Base-by-base conservation (phyloP, 2,329 filamentous ascomycete genomes). In the Xylaria sp. region DNA sequence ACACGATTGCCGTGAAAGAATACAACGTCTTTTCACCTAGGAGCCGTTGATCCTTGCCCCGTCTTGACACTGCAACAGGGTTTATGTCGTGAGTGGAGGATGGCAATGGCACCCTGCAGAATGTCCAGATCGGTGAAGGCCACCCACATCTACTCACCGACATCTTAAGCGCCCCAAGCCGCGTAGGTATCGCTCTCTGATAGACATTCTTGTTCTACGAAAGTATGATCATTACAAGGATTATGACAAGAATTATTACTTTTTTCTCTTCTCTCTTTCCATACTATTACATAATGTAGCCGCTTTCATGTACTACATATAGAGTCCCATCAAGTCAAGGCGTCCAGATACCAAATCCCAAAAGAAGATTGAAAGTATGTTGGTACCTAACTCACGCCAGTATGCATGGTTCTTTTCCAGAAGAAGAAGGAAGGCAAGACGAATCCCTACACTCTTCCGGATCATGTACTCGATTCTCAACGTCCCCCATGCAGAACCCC, bases 371-470 rank as follows among this genome's bases (percentile, higher is more conserved):
- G 17, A 36, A 47, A 2, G n/a, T 19, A 42, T 5, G 39, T 17
- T 14, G 2, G n/a, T 47, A 19, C 42, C 17, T 19, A 8, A 47
- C 42, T 47, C 17, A 14, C 48, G 21, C 19, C 21, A 30, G 6
- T 27, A 51, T 51, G 48, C 48, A 51, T 30, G 21, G 48, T 51
- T n/a, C n/a, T 50, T 51, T 51, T 51, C 48, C 48, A 27, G 11
- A 51, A 51, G 21, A n/a, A 51, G 21, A 51, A 51, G 21, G 21
- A 51, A 51, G 21, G 48, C 24, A 24, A 6, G 17, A n/a, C 48
- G 5, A 3, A 51, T 51, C 21, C 48, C 48, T 51, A 47, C 42
- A 47, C 42, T 19, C n/a, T 47, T 19, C 42, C 42, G 42, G 42
- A 47, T 17, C 17, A 19, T 47, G n/a, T 47, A 47, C 42, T 47